Conservation (phyloP, 164 flowering plant species). For the Annona squamosa region DNA sequence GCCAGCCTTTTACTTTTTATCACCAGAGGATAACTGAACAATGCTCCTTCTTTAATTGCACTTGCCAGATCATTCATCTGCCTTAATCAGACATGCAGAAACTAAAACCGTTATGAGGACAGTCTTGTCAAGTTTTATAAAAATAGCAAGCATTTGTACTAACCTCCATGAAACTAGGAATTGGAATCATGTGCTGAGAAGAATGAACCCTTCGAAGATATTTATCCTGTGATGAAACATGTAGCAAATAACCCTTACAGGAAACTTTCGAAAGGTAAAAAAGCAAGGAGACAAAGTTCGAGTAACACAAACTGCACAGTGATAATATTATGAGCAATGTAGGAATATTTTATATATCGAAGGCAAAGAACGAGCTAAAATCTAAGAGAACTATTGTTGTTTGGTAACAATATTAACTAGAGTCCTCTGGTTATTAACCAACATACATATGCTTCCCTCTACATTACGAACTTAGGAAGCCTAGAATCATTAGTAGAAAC, state of each 20-base stretch:
- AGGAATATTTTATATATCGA: background rate
- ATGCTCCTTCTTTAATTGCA: conserved; percentile 59
- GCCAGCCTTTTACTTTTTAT: conserved; percentile 86
- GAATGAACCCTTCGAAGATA: conserved; percentile 86
- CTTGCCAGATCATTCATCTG: conserved; percentile 78
- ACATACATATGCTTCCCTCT: background rate
- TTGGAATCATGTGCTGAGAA: conserved; percentile 66
- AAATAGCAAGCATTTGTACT: conserved; percentile 1
- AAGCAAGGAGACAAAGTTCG: background rate
- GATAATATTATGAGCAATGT: background rate
- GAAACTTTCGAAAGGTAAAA: background rate
- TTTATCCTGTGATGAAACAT: conserved; percentile 54
- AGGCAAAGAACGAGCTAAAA: background rate
- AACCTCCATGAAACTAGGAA: conserved; percentile 90
- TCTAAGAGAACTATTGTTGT: background rate
- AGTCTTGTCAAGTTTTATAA: background rate
- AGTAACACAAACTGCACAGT: background rate
- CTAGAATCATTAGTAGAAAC: background rate
- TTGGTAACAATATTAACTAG: background rate
- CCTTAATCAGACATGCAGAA: conserved; percentile 5
- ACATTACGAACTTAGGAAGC: background rate
- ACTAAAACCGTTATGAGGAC: conserved; percentile 2
- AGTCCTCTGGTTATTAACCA: background rate
- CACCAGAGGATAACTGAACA: conserved; percentile 90
- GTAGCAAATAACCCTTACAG: background rate